These are phyloP conservation scores for Cystobasidium pallidum DNA, from an alignment of 1,284 basidiomycete genomes.

Conservation along the genomic window DNA sequence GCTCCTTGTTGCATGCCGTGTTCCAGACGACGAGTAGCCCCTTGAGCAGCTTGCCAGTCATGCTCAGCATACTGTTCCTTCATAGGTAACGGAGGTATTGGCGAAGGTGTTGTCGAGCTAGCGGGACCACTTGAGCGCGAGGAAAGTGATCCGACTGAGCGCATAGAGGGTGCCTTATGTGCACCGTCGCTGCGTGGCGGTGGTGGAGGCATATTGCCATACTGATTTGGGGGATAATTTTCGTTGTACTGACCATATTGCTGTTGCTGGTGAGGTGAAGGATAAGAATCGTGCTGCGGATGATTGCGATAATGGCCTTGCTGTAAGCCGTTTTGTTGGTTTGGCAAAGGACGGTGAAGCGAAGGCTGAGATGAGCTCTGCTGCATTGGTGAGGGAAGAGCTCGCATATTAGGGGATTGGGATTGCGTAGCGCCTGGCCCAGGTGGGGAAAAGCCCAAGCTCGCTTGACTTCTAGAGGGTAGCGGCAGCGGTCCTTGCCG, in stretches of 20 bases:
- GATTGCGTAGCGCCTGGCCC: slow-evolving; percentile 1
- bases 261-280: neutral
- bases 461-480: neutral
- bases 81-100: slow-evolving; percentile 31
- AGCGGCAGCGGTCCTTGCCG: neutral
- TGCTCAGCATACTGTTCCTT: slow-evolving; percentile 25
- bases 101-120: slow-evolving; percentile 12
- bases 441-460: neutral
- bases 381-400: slow-evolving; percentile 24
- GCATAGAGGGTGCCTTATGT: slow-evolving; percentile 26
- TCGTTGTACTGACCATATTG: slow-evolving; percentile 21
- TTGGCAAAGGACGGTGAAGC: slow-evolving; percentile 1
- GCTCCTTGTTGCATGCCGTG: slow-evolving; percentile 14
- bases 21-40: slow-evolving; percentile 13
- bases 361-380: slow-evolving; percentile 28
- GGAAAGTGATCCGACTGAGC: slow-evolving; percentile 36
- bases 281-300: slow-evolving; percentile 11
- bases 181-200: neutral
- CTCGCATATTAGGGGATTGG: slow-evolving; percentile 19
- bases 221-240: slow-evolving; percentile 6
- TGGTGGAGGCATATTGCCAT: slow-evolving; percentile 21
- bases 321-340: neutral
- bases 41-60: slow-evolving; percentile 28
- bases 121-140: slow-evolving; percentile 22
- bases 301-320: slow-evolving; percentile 7